phyloP scores from a whole-genome alignment of 345 rosid species.

The Gossypium bickii region DNA sequence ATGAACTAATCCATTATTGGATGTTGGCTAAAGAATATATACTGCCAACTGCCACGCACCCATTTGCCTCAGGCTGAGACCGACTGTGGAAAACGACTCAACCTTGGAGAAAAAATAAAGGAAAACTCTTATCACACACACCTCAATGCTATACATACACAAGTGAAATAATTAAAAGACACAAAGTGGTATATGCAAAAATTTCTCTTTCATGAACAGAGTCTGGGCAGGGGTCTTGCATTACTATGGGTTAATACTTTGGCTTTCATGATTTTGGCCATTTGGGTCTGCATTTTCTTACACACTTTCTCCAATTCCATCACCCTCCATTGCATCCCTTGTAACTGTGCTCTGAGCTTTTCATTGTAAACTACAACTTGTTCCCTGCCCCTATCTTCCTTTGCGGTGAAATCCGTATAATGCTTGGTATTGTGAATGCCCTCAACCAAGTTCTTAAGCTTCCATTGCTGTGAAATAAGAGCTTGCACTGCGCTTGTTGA shows the following conservation, averaged over 20 bases:
- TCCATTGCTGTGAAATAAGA: not conserved
- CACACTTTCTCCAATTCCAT: slow-evolving; percentile 81
- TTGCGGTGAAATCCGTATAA: slow-evolving; percentile 10
- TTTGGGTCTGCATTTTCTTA: slow-evolving; percentile 68
- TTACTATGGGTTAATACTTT: slow-evolving; percentile 38
- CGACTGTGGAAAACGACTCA: too few species aligned
- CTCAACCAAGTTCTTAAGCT: not conserved
- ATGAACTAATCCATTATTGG: too few species aligned
- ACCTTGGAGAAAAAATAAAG: not conserved
- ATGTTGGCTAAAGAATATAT: too few species aligned
- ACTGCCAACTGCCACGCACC: too few species aligned
- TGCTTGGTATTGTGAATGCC: slow-evolving; percentile 13
- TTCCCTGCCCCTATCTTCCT: slow-evolving; percentile 22
- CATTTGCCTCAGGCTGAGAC: too few species aligned
- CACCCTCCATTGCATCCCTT: slow-evolving; percentile 84
- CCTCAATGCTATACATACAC: slow-evolving; percentile 14
- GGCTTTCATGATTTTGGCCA: slow-evolving; percentile 65
- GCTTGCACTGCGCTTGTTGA: not conserved
- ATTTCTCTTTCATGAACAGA: slow-evolving; percentile 52
- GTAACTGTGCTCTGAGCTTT: slow-evolving; percentile 51
- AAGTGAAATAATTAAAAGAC: not conserved
- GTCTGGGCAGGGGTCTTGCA: slow-evolving; percentile 26
- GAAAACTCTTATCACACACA: slow-evolving; percentile 1
- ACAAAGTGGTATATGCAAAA: not conserved
- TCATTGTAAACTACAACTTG: slow-evolving; percentile 45